Conservation (phyloP, 495 filamentous ascomycete species). For the Amniculicola lignicola region DNA sequence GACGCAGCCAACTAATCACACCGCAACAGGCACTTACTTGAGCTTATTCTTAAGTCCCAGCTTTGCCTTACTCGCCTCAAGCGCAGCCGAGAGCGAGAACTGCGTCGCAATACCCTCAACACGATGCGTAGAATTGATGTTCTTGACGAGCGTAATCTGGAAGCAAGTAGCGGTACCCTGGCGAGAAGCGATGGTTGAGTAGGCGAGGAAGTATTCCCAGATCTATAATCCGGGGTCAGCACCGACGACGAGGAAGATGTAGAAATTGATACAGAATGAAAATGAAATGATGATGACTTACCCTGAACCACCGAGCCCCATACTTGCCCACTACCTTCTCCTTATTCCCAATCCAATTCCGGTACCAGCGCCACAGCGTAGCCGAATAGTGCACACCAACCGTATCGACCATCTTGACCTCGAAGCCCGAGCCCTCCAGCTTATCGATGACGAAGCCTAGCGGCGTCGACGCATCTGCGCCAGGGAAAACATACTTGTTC, state of each 20-base stretch:
- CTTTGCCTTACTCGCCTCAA: slow-evolving; percentile 29
- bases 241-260: no score
- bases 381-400: slow-evolving; percentile 96
- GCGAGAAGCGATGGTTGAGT: slow-evolving; percentile 86
- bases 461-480: slow-evolving; percentile 80
- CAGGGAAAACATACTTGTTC: slow-evolving; percentile 91
- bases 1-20: no score
- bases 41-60: not conserved
- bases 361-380: slow-evolving; percentile 97
- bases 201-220: slow-evolving; percentile 98
- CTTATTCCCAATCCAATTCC: slow-evolving; percentile 95
- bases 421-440: slow-evolving; percentile 73
- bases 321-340: slow-evolving; percentile 97
- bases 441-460: slow-evolving; percentile 67
- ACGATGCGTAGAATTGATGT: slow-evolving; percentile 94
- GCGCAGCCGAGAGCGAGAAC: slow-evolving; percentile 71
- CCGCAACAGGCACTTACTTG: no score
- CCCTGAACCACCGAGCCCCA: slow-evolving; percentile 91
- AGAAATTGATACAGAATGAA: not conserved
- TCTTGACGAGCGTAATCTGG: slow-evolving; percentile 95
- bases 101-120: slow-evolving; percentile 79
- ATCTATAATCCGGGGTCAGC: no score
- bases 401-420: slow-evolving; percentile 75
- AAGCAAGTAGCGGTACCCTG: slow-evolving; percentile 94
- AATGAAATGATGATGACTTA: slow-evolving; percentile 51